phyloP scores from a whole-genome alignment of 139 green algal species.

The Pleodorina starrii region DNA sequence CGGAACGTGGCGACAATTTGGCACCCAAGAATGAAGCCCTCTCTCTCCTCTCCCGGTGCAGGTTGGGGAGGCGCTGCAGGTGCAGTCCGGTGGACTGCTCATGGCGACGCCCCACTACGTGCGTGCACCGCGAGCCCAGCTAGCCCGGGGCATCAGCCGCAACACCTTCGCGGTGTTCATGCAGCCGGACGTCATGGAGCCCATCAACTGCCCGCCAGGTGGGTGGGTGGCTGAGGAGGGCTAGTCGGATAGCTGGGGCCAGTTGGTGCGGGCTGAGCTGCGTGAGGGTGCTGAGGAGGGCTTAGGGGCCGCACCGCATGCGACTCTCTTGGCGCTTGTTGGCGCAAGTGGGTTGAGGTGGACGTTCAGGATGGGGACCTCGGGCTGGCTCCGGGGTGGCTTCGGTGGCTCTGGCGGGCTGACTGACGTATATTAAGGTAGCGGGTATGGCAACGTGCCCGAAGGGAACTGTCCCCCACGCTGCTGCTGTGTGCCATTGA shows the following conservation, averaged over 20 bases:
- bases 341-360: too few species aligned
- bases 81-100: slow-evolving; percentile 79
- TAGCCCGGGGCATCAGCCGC: slow-evolving; percentile 32
- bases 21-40: too few species aligned
- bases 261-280: background rate
- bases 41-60: slow-evolving; percentile 37
- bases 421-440: background rate
- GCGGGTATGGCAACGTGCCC: background rate
- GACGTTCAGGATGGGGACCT: too few species aligned
- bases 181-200: slow-evolving; percentile 68
- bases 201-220: slow-evolving; percentile 51
- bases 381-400: too few species aligned
- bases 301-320: background rate
- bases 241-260: background rate
- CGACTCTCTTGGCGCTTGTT: too few species aligned
- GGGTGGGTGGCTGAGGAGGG: background rate
- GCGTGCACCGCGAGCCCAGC: slow-evolving; percentile 50
- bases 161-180: slow-evolving; percentile 90
- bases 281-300: background rate
- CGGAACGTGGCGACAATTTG: too few species aligned
- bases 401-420: background rate
- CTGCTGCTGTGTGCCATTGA: too few species aligned
- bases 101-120: slow-evolving; percentile 86
- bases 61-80: slow-evolving; percentile 79
- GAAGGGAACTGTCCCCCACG: too few species aligned